phyloP scores from a whole-genome alignment of 140 eudicot species.

The Cichorium intybus region DNA sequence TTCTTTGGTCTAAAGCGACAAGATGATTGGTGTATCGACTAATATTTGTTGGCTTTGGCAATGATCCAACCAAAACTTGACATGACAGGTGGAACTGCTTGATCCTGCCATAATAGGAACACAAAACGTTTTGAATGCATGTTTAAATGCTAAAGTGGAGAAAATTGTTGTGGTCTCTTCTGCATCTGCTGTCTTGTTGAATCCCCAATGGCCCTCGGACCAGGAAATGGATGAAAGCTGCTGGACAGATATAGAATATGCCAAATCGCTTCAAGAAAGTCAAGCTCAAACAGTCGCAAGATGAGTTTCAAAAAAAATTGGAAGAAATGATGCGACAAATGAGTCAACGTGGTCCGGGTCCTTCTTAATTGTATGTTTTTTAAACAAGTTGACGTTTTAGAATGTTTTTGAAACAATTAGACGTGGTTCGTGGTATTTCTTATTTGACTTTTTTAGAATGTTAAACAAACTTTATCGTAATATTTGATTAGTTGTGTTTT shows the following conservation, averaged over 20 bases:
- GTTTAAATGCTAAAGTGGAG: conserved; percentile 29
- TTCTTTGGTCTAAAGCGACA: no score
- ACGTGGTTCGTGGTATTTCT: no score
- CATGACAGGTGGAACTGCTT: conserved; percentile 37
- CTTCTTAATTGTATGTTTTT: no score
- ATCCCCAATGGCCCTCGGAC: conserved; percentile 38
- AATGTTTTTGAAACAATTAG: no score
- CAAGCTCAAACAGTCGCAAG: no score
- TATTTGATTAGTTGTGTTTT: no score
- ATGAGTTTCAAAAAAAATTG: no score
- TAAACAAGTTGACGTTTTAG: no score
- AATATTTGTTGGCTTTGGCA: background rate
- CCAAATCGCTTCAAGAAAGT: conserved; percentile 23
- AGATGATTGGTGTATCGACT: background rate
- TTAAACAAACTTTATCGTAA: no score
- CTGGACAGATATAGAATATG: conserved; percentile 39
- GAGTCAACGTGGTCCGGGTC: no score
- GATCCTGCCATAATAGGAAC: conserved; percentile 52
- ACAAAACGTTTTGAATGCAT: conserved; percentile 43
- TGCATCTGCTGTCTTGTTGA: conserved; percentile 31
- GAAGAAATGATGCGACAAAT: no score
- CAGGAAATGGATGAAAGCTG: conserved; percentile 42
- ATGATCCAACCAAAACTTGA: background rate
- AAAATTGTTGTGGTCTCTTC: conserved; percentile 47
- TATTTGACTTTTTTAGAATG: no score